Conservation (phyloP, 148 eudicot species). For the Camellia granthamiana region DNA sequence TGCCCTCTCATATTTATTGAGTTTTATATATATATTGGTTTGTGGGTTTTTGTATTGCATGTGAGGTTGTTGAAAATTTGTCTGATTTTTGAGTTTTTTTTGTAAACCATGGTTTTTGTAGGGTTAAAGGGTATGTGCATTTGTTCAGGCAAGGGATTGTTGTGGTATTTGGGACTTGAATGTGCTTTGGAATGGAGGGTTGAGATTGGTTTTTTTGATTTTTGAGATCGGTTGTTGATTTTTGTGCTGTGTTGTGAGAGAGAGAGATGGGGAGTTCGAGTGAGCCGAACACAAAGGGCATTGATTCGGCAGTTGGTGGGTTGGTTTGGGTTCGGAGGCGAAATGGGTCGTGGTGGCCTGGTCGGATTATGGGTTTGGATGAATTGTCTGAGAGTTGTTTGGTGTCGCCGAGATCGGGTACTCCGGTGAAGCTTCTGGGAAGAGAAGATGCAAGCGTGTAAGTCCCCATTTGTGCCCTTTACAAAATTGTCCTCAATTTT, state of each 20-base stretch:
- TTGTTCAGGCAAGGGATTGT: constrained; percentile 6
- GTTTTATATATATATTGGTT: neutral
- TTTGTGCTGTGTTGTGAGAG: neutral
- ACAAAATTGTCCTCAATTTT: neutral
- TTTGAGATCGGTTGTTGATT: constrained; percentile 8
- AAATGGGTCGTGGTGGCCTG: constrained; percentile 95
- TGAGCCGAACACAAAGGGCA: constrained; percentile 30
- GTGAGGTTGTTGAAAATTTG: constrained; percentile 2
- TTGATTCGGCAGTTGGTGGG: constrained; percentile 53
- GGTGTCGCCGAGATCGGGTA: constrained; percentile 48
- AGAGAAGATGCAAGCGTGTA: constrained; percentile 79
- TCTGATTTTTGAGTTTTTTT: constrained; percentile 3
- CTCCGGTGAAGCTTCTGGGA: constrained; percentile 75
- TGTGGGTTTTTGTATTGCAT: constrained; percentile 9
- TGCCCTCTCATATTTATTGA: neutral
- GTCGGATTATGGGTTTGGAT: constrained; percentile 53
- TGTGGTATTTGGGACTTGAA: neutral
- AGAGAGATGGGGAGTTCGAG: constrained; percentile 31
- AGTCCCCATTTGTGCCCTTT: constrained; percentile 31
- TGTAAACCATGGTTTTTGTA: neutral
- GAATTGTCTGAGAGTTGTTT: constrained; percentile 42
- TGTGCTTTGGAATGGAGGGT: constrained; percentile 15
- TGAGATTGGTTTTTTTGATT: constrained; percentile 19
- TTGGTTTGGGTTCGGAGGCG: constrained; percentile 80
- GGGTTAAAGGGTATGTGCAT: neutral